Percentiles rank a stretch among this genome's conserved stretches.
phyloP scores from a whole-genome alignment of 768 basidiomycete genomes.

The Tricholoma terreum region DNA sequence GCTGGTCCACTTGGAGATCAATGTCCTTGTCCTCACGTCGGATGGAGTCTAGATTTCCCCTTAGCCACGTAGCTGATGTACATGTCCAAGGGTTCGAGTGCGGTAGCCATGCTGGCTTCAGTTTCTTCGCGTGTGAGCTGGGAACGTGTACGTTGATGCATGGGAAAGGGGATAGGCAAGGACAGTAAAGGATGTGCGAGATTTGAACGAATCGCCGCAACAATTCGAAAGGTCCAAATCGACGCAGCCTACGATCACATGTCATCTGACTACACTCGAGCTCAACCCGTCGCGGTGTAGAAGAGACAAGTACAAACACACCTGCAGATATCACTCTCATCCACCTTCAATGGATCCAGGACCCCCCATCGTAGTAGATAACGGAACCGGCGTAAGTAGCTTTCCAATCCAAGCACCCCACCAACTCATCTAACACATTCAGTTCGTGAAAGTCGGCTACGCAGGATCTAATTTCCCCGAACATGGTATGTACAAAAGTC shows the following conservation, averaged over 20 bases:
- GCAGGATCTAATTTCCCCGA: conserved; percentile 95
- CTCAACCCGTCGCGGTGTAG: background rate
- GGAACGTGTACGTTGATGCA: too few relatives aligned
- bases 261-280: too few relatives aligned
- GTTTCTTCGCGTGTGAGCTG: conserved; percentile 3
- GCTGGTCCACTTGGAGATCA: background rate
- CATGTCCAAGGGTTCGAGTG: conserved; percentile 8
- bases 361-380: conserved; percentile 76
- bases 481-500: conserved; percentile 55
- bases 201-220: too few relatives aligned
- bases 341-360: conserved; percentile 40
- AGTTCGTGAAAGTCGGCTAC: conserved; percentile 92
- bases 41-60: conserved; percentile 6
- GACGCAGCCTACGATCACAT: too few relatives aligned
- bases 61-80: conserved; percentile 1
- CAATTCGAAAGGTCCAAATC: too few relatives aligned
- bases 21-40: conserved; percentile 5
- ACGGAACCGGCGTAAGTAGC: conserved; percentile 77
- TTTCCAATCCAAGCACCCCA: conserved; percentile 4
- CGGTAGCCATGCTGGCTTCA: conserved; percentile 4
- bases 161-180: too few relatives aligned
- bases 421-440: conserved; percentile 12
- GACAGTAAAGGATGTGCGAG: too few relatives aligned
- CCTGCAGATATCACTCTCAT: background rate
- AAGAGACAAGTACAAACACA: too few relatives aligned